These are phyloP conservation scores for Megacollybia marginata DNA, from an alignment of 768 basidiomycete species.

Conservation along the genomic window DNA sequence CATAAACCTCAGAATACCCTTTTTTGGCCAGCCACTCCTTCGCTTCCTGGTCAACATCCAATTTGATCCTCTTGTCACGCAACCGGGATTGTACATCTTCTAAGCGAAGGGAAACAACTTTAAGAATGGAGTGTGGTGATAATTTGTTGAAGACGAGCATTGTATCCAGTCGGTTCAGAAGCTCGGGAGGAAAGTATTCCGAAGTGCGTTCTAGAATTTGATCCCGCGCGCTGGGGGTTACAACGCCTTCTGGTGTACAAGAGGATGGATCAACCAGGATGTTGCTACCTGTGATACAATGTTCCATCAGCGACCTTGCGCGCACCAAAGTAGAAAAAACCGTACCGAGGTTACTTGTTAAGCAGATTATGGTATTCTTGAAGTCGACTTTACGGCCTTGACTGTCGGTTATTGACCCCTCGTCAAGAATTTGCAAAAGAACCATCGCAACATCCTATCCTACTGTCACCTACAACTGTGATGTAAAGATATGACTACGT, in stretches of 20 bases:
- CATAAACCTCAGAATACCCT: constrained; percentile 82
- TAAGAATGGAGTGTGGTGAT: constrained; percentile 60
- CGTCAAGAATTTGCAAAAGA: constrained; percentile 84
- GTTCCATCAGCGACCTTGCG: background rate
- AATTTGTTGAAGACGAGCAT: constrained; percentile 91
- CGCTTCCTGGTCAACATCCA: constrained; percentile 62
- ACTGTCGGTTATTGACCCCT: constrained; percentile 84
- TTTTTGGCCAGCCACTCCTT: constrained; percentile 62
- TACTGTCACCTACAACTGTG: background rate
- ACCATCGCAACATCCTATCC: constrained; percentile 82
- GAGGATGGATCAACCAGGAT: constrained; percentile 66
- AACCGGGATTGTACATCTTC: constrained; percentile 66
- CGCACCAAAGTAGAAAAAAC: background rate
- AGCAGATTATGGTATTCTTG: constrained; percentile 90
- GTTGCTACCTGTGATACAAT: constrained; percentile 37
- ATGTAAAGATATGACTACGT: constrained; percentile 1
- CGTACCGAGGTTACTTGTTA: constrained; percentile 82
- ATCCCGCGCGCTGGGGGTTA: constrained; percentile 52
- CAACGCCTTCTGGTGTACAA: constrained; percentile 52
- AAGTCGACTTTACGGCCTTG: constrained; percentile 91
- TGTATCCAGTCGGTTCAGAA: constrained; percentile 83
- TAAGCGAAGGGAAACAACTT: constrained; percentile 72
- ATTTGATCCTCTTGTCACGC: constrained; percentile 52
- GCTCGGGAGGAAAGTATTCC: constrained; percentile 83
- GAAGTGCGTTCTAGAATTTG: constrained; percentile 71